phyloP scores from a whole-genome alignment of 176 grass and related monocot genomes.

The Carex cristatella region DNA sequence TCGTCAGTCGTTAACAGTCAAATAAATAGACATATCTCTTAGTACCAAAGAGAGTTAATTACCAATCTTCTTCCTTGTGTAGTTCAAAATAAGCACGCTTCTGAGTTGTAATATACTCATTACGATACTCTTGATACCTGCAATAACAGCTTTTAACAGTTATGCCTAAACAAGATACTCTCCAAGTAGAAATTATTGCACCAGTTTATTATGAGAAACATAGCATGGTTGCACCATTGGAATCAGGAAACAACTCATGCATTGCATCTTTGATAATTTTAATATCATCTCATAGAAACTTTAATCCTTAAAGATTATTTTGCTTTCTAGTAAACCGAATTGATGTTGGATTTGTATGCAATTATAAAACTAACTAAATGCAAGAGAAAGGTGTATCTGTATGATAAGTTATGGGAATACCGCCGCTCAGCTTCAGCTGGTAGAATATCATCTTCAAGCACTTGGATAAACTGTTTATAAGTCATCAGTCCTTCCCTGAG shows the following conservation, averaged over 20 bases:
- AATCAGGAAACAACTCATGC: background rate
- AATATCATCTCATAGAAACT: background rate
- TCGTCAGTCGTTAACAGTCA: background rate
- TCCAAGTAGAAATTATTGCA: slow-evolving; percentile 7
- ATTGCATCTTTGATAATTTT: background rate
- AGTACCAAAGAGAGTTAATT: slow-evolving; percentile 19
- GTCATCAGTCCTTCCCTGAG: slow-evolving; percentile 96
- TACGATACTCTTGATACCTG: slow-evolving; percentile 92
- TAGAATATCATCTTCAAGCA: slow-evolving; percentile 95
- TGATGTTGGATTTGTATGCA: background rate
- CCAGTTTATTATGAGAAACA: background rate
- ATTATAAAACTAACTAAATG: slow-evolving; percentile 2
- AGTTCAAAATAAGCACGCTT: slow-evolving; percentile 92
- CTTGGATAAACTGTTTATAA: slow-evolving; percentile 97
- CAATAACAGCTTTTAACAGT: slow-evolving; percentile 20
- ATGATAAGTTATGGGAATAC: slow-evolving; percentile 30
- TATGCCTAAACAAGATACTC: background rate
- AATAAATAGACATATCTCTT: background rate
- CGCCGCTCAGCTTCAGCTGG: slow-evolving; percentile 89
- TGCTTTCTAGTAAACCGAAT: background rate
- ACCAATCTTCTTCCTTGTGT: slow-evolving; percentile 95
- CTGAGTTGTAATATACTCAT: slow-evolving; percentile 96
- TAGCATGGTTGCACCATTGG: background rate
- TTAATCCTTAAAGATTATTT: background rate
- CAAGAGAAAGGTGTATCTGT: slow-evolving; percentile 13